Evolutionary conservation across 1,284 basidiomycete species (phyloP).

Genomic region (Austroboletus olivaceoglutinosus): DNA sequence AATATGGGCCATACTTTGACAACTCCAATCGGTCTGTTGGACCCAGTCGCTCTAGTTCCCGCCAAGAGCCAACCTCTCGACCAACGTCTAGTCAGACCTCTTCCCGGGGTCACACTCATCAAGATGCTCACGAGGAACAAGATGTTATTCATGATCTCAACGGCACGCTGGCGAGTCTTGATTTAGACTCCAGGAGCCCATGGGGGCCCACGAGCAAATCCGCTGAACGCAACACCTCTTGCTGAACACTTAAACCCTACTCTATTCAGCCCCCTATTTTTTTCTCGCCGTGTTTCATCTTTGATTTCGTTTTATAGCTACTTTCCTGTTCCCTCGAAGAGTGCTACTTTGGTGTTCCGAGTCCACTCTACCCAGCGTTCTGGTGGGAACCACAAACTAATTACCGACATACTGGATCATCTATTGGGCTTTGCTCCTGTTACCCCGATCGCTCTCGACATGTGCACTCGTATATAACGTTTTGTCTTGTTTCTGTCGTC

Average conservation of each 20-base stretch:
- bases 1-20: constrained; percentile 46
- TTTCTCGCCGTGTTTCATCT: constrained; percentile 13
- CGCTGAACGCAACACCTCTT: constrained; percentile 21
- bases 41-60: constrained; percentile 40
- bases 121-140: constrained; percentile 38
- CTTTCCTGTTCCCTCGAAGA: constrained; percentile 17
- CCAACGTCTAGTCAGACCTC: constrained; percentile 47
- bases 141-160: constrained; percentile 67
- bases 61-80: constrained; percentile 50
- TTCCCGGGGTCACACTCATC: constrained; percentile 22
- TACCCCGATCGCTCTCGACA: constrained; percentile 40
- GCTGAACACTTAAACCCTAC: constrained; percentile 20
- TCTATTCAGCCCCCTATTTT: constrained; percentile 11
- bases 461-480: constrained; percentile 35
- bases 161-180: constrained; percentile 70
- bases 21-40: constrained; percentile 32
- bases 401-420: constrained; percentile 33
- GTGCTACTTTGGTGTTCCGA: constrained; percentile 18
- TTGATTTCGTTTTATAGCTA: constrained; percentile 24
- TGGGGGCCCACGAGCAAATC: constrained; percentile 23
- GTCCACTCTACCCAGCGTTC: constrained; percentile 14
- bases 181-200: constrained; percentile 47
- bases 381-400: constrained; percentile 30
- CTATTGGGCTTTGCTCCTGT: constrained; percentile 35
- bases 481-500: constrained; percentile 34